Evolutionary conservation across 345 rosid species (phyloP), one percentile per base, ranked within the genome.

Genomic region (Geranium rotundifolium): DNA sequence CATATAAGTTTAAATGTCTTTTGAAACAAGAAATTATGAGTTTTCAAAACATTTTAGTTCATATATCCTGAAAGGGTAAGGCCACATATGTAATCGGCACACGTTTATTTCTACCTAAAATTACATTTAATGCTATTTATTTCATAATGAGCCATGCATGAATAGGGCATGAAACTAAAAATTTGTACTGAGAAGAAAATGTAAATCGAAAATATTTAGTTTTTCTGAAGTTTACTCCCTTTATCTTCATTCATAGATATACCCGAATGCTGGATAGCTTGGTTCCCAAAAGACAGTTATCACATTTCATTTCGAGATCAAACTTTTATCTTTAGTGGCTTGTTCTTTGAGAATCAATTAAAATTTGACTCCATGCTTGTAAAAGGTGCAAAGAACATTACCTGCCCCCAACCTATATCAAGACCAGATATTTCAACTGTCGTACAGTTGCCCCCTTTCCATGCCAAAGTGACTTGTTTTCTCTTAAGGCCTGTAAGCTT

Each of bases 361-460:
- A 12, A 41, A 41, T 41, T 41, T 41, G 14, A 41, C 13, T 41
- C 50, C 50, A 4, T 4, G 9, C 50, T 41, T 41, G 50, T 13
- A 3, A 18, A 55, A 19, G 12, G 31, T 57, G 29, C 5, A 52
- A 23, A 67, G 31, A 61, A 17, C 17, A 57, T 64, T 80, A 89
- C 99, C 99, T 93, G 96, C 61, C 95, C 97, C 99, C 99, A 93
- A 74, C 99, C 99, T 18, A 93, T 81, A 81, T 93, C 99, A 61
- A 93, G 93, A 65, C 99, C 99, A 67, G 96, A 90, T 67, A 93
- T 73, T 87, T 89, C 97, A 60, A 93, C 99, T 0, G 66, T 59
- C 67, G 88, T 72, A 76, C 79, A 81, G 7, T 84, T 80, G 46
- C 59, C 62, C 59, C 76, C 78, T 76, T 81, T 69, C 86, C 91